Base-by-base conservation (phyloP, 306 rosid genomes). In the Pachyrhizus erosus region DNA sequence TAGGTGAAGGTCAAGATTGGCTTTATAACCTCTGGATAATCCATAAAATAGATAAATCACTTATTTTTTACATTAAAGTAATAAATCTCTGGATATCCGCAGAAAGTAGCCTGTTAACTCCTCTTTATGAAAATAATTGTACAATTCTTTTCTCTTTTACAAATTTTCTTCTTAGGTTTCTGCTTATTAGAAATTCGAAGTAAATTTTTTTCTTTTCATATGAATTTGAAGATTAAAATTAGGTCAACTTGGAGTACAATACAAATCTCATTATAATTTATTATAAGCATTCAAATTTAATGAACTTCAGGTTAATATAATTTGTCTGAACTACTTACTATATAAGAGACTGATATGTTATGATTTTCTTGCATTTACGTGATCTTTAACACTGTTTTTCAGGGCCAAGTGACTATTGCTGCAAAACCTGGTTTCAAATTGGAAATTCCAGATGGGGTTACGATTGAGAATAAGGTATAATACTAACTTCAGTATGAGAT, bases 381-480 rank as follows among this genome's bases (percentile, higher is more conserved):
- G 52, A 76, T 73, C 17, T 27, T 40, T 45, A 61, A 13, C 73
- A 70, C 89, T 42, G 57, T 43, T 76, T 82, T 73, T 84, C 40
- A 91, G 98, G 98, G 98, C 76, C 84, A 75, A 57, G 97, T 93
- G 52, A 88, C 67, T 54, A 85, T 91, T 23, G 60, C 68, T 78
- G 94, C 94, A 60, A 84, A 91, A 74, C 88, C 98, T 4, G 94
- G 89, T 37, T 62, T 76, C 79, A 90, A 85, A 70, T 74, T 91
- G 87, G 93, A 93, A 89, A 91, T 93, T 72, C 93, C 98, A 0
- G 92, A 89, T 64, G 92, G 94, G 54, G 83, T 49, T 2, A 86
- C 89, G 43, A 82, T 93, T 64, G 91, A 87, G 70, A 90, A 90
- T 77, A 84, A 90, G 98, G 98, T 89, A 75, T 60, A 23, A 55